Evolutionary conservation across 495 filamentous ascomycete genomes (phyloP), one percentile per base, ranked within the genome.

Genomic region (Hypoxylon subgilvum): DNA sequence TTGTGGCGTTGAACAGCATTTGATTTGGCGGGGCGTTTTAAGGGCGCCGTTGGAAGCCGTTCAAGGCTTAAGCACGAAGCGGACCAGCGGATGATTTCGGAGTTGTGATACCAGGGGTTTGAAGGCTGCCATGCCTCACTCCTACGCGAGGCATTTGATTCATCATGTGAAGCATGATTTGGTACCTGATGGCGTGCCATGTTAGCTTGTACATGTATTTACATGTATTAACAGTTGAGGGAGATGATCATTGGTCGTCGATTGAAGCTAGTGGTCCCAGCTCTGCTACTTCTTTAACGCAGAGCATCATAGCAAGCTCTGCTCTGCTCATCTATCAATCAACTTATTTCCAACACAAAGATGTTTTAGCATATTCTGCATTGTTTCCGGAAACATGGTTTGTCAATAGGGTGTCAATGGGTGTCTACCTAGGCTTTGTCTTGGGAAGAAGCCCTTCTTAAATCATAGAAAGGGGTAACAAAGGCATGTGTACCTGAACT

Each of bases 371-470:
- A n/a, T 7, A 13, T 44, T 36, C n/a, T 27, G 18, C 58, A 55
- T 62, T 62, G 58, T 62, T 62, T 62, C 36, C 58, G 58, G 58
- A 62, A 62, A 52, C 21, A 14, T 30, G 4, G n/a, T 32, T 50
- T 25, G 30, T 45, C 32, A 16, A 27, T 21, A 8, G 25, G 10
- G 21, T 23, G 18, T 18, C 13, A 3, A 38, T 38, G 13, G 4
- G 34, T 30, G 27, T 30, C 5, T 5, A 30, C 36, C 36, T 16
- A 2, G 31, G 16, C 50, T 62, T 62, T 55, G 44, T 62, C 45
- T 19, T 12, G 9, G 49, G 35, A 49, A 21, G 48, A 52, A 51
- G 46, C 19, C 14, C 34, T 38, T 10, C 7, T 12, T 6, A 4
- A 10, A 27, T 28, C 28, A n/a, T 38, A 25, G 40, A 19, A 17